Percentiles rank a stretch among this genome's conserved stretches.
These are phyloP conservation scores for Clonostachys sp. DNA, from an alignment of 2,329 filamentous ascomycete genomes.

Conservation along the genomic window DNA sequence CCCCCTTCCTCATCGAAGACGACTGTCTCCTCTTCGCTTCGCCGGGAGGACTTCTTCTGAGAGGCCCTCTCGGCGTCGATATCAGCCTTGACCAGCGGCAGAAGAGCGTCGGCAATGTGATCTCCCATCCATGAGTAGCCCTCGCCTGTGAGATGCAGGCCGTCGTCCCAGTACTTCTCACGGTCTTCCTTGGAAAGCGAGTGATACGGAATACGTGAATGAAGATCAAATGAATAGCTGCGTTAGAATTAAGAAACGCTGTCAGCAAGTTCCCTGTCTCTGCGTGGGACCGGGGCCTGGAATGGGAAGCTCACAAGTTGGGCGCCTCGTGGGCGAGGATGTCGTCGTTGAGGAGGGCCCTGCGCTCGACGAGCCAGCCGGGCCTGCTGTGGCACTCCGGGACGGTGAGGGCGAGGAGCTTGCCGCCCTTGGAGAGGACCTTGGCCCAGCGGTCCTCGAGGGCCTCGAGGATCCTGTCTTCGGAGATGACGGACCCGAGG, in stretches of 20 bases:
- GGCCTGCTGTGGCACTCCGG: conserved; percentile 39
- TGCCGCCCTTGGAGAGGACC: conserved; percentile 40
- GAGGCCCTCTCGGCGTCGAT: background rate
- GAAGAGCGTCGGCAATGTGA: conserved; percentile 46
- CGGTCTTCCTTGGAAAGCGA: conserved; percentile 38
- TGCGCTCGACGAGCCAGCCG: conserved; percentile 20
- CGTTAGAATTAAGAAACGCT: background rate
- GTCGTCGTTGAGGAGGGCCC: conserved; percentile 43
- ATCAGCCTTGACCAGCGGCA: conserved; percentile 30
- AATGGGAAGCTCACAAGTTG: conserved; percentile 42
- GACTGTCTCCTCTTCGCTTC: background rate
- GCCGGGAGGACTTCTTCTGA: background rate
- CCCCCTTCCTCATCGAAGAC: conserved; percentile 46
- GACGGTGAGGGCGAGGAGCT: conserved; percentile 60
- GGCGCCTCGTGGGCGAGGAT: conserved; percentile 44
- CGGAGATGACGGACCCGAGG: conserved; percentile 30
- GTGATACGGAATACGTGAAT: conserved; percentile 48
- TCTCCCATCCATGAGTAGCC: conserved; percentile 62
- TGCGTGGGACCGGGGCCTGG: background rate
- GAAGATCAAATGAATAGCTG: conserved; percentile 54
- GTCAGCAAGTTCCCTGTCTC: background rate
- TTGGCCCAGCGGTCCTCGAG: conserved; percentile 47
- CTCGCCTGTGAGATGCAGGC: conserved; percentile 49
- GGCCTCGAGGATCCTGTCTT: conserved; percentile 38
- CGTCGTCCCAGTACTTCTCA: conserved; percentile 54